Base-by-base conservation (phyloP, 1,284 basidiomycete genomes). In the Pyrrhoderma lamaoense region DNA sequence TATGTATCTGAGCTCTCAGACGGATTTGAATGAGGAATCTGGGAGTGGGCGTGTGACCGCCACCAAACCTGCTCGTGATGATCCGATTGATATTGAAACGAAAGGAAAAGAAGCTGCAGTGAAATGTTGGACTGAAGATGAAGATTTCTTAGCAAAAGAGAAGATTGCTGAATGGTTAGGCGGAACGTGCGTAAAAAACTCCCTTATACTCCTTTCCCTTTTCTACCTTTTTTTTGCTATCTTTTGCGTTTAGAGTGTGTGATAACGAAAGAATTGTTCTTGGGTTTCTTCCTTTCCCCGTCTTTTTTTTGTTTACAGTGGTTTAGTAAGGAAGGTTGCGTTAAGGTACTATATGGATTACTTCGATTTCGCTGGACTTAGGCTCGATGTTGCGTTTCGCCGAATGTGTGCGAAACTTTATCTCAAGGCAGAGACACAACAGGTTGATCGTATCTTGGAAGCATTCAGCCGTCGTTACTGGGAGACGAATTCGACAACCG, bases 151-250 rank as follows among this genome's bases (percentile, higher is more conserved):
- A 57, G 74, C 80, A 18, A 84, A 84, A 60, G 93, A 95, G 60
- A 95, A 94, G 72, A 90, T 97, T 60, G 93, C 95, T 1, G 91
- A 96, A 66, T 98, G 92, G 85, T 73, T 99, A 38, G 95, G 95
- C 57, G 86, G 91, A 62, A 71, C 80, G 85, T 93, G 60, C 70
- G 91, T 83, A 3, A 19, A n/a, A 21, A 27, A 19, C 38, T 3
- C 34, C 42, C 51, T 25, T 42, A 47, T 36, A 47, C 45, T 13
- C 19, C 49, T 35, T 37, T 7, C 19, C 34, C 31, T 25, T 35
- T 31, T 27, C 25, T 8, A 35, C 19, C 25, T 36, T 42, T 25
- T 23, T 23, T 44, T 22, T 43, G 50, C 22, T 51, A 53, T 35
- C 56, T 62, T 31, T 31, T 31, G 27, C 11, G 5, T 31, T 11